Percentiles rank a stretch among this genome's conserved stretches.
These are phyloP conservation scores for Colletotrichum scovillei DNA, from an alignment of 2,329 filamentous ascomycete species.

Conservation along the genomic window DNA sequence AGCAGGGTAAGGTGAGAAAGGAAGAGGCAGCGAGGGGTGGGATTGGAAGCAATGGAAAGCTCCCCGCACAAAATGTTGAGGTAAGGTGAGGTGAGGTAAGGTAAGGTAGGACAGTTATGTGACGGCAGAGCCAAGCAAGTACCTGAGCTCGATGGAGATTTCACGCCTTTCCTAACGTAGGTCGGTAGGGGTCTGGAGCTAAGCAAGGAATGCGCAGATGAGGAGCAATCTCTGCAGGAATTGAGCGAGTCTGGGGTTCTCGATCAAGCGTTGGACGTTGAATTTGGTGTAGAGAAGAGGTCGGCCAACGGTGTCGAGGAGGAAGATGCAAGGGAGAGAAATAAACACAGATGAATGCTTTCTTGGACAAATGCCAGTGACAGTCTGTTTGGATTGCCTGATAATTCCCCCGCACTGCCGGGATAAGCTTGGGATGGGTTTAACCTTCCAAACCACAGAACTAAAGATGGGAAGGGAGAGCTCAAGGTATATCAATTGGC, in stretches of 20 bases:
- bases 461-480: constrained; percentile 16
- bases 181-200: constrained; percentile 33
- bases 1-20: not conserved
- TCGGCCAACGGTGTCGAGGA: not conserved
- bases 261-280: constrained; percentile 23
- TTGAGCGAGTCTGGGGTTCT: constrained; percentile 15
- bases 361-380: not conserved
- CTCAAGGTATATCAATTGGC: constrained; percentile 17
- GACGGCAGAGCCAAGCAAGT: constrained; percentile 18
- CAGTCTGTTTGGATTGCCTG: not conserved
- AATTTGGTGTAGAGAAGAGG: not conserved
- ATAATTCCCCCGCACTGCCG: constrained; percentile 17
- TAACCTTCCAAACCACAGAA: constrained; percentile 9
- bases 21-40: not conserved
- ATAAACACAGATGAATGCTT: not conserved
- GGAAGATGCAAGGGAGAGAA: constrained; percentile 1
- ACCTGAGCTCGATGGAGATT: constrained; percentile 26
- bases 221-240: constrained; percentile 33
- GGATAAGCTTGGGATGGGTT: constrained; percentile 23
- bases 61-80: constrained; percentile 32
- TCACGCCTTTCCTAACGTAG: constrained; percentile 32
- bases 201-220: constrained; percentile 34
- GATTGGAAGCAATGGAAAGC: constrained; percentile 10
- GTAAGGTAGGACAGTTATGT: constrained; percentile 8
- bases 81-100: constrained; percentile 1